Evolutionary conservation across 163 green algal genomes (phyloP).

Genomic region (Volvox carteri): DNA sequence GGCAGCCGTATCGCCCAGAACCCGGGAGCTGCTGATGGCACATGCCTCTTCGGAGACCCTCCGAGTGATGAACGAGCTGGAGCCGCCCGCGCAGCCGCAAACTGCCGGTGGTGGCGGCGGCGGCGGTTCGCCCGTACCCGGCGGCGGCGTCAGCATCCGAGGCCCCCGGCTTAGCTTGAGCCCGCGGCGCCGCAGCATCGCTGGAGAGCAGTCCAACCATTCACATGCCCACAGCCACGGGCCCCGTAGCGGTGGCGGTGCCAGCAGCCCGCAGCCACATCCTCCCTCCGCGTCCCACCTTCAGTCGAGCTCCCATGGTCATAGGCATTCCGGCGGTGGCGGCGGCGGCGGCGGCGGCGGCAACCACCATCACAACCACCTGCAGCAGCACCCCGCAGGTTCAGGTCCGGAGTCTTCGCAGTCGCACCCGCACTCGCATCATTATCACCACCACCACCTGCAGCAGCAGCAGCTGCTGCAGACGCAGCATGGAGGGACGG

Average conservation of each 20-base stretch:
- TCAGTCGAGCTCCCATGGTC: too few relatives aligned
- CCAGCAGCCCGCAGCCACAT: not conserved
- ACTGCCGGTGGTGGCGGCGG: slow-evolving; percentile 9
- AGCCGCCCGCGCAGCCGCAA: not conserved
- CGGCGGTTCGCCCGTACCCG: not conserved
- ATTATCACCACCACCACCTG: not conserved
- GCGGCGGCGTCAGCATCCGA: not conserved
- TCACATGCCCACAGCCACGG: not conserved
- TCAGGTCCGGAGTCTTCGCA: not conserved
- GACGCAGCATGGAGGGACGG: not conserved
- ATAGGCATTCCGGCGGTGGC: not conserved
- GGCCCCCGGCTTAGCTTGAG: not conserved
- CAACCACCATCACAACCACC: not conserved
- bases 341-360: not conserved
- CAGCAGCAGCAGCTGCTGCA: not conserved
- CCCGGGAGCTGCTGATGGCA: not conserved
- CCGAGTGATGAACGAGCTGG: not conserved
- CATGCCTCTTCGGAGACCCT: slow-evolving; percentile 13
- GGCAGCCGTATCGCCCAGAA: slow-evolving; percentile 15
- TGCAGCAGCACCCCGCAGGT: not conserved
- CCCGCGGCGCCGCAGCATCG: not conserved
- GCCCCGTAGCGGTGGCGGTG: not conserved
- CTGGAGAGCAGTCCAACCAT: not conserved
- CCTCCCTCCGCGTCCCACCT: not conserved
- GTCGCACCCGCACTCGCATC: not conserved